These are phyloP conservation scores for Bassia scoparia DNA, from an alignment of 148 eudicot genomes.

Conservation along the genomic window DNA sequence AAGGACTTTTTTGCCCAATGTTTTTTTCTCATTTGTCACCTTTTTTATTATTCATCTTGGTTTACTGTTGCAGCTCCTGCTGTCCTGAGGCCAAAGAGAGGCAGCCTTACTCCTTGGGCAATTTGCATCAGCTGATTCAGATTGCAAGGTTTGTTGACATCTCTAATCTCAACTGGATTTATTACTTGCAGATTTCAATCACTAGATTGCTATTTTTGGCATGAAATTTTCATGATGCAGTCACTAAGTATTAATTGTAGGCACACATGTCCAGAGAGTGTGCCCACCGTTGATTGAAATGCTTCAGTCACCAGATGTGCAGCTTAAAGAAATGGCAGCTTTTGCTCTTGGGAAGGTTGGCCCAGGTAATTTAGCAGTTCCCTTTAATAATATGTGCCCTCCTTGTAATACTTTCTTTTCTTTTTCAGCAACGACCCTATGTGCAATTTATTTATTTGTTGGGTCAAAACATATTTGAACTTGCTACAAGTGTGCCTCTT, in stretches of 20 bases:
- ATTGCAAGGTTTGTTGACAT: constrained; percentile 65
- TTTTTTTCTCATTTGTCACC: not conserved
- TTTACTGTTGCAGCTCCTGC: constrained; percentile 50
- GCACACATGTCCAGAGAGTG: constrained; percentile 97
- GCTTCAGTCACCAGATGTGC: constrained; percentile 73
- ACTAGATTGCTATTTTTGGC: constrained; percentile 6
- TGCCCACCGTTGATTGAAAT: constrained; percentile 83
- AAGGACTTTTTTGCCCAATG: not conserved
- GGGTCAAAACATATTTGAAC: too few species aligned
- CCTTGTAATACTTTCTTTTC: not conserved
- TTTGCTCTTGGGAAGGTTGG: constrained; percentile 94
- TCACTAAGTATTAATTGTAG: constrained; percentile 29
- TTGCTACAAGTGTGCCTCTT: not conserved
- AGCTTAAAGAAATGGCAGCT: constrained; percentile 85
- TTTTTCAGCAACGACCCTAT: too few species aligned
- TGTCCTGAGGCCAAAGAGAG: constrained; percentile 90
- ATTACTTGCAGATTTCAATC: not conserved
- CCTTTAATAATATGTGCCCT: not conserved
- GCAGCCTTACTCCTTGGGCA: constrained; percentile 97
- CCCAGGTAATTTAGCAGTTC: constrained; percentile 51
- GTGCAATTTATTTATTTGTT: too few species aligned
- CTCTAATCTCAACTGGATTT: not conserved
- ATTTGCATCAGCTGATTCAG: constrained; percentile 93
- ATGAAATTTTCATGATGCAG: not conserved
- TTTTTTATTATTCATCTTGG: not conserved